Percentiles rank a stretch among this genome's conserved stretches.
Conservation (phyloP, 305 asterid species). For the Solanum hybrid region DNA sequence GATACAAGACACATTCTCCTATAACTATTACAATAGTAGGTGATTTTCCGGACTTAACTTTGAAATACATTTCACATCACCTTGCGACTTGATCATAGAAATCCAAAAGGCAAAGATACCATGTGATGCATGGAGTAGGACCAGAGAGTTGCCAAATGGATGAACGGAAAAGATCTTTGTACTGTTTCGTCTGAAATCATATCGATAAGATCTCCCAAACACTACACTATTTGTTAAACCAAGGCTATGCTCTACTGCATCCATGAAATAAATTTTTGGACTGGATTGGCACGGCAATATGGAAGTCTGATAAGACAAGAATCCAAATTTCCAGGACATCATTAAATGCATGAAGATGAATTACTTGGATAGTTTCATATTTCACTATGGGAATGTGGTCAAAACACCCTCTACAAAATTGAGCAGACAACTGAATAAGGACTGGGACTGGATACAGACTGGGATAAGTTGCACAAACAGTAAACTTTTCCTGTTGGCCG, state of each 20-base stretch:
- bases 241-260: neutral
- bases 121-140: neutral
- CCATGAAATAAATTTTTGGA: neutral
- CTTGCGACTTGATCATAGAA: neutral
- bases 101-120: neutral
- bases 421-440: neutral
- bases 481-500: neutral
- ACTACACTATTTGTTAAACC: neutral
- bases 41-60: neutral
- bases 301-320: neutral
- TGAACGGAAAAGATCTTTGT: neutral
- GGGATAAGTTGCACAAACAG: neutral
- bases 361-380: neutral
- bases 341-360: neutral
- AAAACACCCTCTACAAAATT: neutral
- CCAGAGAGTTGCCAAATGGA: neutral
- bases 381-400: neutral
- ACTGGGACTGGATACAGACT: neutral
- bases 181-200: neutral
- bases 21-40: neutral
- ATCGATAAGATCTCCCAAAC: neutral
- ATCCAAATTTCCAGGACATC: neutral
- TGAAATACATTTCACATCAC: neutral
- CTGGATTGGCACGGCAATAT: neutral
- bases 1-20: neutral